Conservation (phyloP, 441 rosid genomes). For the Populus trichocarpa region DNA sequence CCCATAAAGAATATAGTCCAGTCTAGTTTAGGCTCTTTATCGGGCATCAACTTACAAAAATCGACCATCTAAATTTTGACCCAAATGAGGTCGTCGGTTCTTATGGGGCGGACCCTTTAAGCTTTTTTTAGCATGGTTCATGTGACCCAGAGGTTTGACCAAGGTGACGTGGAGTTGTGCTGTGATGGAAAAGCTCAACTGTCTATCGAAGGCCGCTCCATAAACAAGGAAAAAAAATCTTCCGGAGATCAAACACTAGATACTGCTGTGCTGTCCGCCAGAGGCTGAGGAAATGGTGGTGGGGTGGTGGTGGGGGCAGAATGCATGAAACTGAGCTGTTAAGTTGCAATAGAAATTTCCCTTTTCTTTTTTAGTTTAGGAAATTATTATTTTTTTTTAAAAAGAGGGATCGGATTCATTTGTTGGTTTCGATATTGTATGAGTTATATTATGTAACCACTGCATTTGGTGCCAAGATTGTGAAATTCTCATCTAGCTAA, state of each 20-base stretch:
- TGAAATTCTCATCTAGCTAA: conserved; percentile 11
- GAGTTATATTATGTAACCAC: conserved; percentile 8
- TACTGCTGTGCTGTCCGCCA: background rate
- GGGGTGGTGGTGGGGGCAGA: background rate
- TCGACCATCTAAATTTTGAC: background rate
- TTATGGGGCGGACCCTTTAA: background rate
- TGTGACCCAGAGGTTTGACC: background rate
- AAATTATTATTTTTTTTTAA: background rate
- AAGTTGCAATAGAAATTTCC: background rate
- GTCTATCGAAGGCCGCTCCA: background rate
- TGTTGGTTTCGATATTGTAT: conserved; percentile 13
- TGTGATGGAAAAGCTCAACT: conserved; percentile 25
- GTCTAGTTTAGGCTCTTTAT: background rate
- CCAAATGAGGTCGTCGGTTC: background rate
- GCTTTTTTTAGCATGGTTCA: conserved; percentile 6
- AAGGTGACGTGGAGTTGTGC: conserved; percentile 18
- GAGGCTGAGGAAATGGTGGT: background rate
- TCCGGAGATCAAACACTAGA: background rate
- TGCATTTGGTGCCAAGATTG: conserved; percentile 23
- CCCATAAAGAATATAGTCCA: background rate
- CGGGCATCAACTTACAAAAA: background rate
- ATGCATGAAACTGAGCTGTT: background rate
- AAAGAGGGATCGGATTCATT: conserved; percentile 27
- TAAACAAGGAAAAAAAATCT: background rate
- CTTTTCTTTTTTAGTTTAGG: background rate